phyloP scores from a whole-genome alignment of 164 flowering plant species.

The Vitis rotundifolia region DNA sequence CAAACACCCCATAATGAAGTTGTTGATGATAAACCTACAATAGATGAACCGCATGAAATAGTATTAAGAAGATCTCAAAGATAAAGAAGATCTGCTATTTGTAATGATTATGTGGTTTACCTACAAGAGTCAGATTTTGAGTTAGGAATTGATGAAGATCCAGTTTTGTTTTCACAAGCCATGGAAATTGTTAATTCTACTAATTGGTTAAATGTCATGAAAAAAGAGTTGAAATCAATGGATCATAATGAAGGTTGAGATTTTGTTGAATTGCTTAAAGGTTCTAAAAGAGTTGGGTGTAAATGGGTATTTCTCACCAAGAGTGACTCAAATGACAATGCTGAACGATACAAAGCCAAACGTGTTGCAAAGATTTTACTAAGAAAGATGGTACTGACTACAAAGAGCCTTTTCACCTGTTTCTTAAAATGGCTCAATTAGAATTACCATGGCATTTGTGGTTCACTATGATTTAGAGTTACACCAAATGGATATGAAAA shows the following conservation, averaged over 20 bases:
- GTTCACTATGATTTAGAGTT: not conserved
- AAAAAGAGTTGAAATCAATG: not conserved
- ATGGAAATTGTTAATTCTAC: not conserved
- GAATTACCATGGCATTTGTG: not conserved
- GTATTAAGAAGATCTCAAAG: not conserved
- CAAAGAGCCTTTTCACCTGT: not conserved
- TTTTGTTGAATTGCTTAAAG: not conserved
- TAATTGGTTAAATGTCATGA: not conserved
- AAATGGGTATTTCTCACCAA: not conserved
- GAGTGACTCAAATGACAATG: not conserved
- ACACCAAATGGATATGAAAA: not conserved
- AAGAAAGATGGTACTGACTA: not conserved
- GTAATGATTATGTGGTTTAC: not conserved
- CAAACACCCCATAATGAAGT: not conserved
- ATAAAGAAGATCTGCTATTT: not conserved
- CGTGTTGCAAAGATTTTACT: not conserved
- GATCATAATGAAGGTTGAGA: not conserved
- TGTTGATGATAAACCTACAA: no score
- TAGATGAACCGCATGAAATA: not conserved
- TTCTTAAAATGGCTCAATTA: not conserved
- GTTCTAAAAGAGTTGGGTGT: not conserved
- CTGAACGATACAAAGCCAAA: not conserved
- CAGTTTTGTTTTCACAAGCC: not conserved
- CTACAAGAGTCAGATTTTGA: not conserved
- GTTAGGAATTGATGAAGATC: not conserved